A percentile compares a stretch with the other conserved stretches of the same genome.
These are phyloP conservation scores for Daldinia vernicosa DNA, from an alignment of 495 filamentous ascomycete species.

Conservation along the genomic window DNA sequence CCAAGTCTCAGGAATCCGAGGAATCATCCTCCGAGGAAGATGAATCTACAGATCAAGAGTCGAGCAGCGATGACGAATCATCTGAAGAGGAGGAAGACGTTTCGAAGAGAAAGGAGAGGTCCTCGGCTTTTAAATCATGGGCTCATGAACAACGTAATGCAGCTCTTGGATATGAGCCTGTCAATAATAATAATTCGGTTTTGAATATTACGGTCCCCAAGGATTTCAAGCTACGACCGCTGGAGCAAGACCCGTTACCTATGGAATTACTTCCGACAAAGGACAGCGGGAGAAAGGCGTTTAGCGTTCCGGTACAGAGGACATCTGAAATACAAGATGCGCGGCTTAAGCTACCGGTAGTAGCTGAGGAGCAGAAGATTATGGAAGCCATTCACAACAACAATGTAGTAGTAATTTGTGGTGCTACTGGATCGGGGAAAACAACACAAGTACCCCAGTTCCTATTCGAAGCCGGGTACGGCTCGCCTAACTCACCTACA, in stretches of 20 bases:
- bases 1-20: constrained; percentile 24
- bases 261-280: constrained; percentile 73
- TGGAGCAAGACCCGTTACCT: constrained; percentile 79
- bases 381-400: constrained; percentile 98
- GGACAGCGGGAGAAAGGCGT: constrained; percentile 74
- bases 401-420: constrained; percentile 88
- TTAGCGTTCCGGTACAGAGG: constrained; percentile 76
- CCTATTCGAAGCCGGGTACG: constrained; percentile 92
- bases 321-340: constrained; percentile 76
- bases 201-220: constrained; percentile 56
- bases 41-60: constrained; percentile 43
- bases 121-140: constrained; percentile 92
- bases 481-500: constrained; percentile 75
- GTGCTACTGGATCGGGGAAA: constrained; percentile 95
- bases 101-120: constrained; percentile 51
- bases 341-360: constrained; percentile 84
- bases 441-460: constrained; percentile 98
- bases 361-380: constrained; percentile 94
- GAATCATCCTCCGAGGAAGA: constrained; percentile 43
- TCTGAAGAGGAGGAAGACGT: constrained; percentile 42
- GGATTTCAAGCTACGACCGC: constrained; percentile 66
- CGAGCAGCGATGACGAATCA: constrained; percentile 48
- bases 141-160: constrained; percentile 86
- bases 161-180: constrained; percentile 62
- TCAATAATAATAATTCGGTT: constrained; percentile 40